Evolutionary conservation across 208 protist species (phyloP).

Genomic region (Leishmania guyanensis): DNA sequence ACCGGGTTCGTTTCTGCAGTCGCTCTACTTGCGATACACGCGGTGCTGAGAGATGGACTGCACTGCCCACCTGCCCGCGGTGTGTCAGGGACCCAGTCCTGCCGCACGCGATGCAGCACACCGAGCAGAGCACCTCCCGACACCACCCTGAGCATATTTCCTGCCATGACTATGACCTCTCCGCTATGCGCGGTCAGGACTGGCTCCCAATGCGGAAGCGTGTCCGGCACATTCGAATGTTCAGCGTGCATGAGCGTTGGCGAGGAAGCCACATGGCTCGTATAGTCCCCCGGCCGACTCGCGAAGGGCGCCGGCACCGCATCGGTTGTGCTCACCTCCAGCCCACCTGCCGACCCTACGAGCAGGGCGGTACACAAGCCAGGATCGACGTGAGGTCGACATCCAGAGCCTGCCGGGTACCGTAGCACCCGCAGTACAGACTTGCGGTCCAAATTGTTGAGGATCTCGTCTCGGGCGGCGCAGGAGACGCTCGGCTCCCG

Average conservation of each 20-base stretch:
- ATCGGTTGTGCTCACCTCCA: constrained; percentile 48
- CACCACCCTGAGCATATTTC: constrained; percentile 50
- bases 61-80: not conserved
- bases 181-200: constrained; percentile 1
- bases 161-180: constrained; percentile 40
- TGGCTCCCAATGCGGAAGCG: constrained; percentile 32
- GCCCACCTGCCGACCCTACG: constrained; percentile 46
- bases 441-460: constrained; percentile 30
- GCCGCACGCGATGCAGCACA: constrained; percentile 67
- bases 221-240: constrained; percentile 9
- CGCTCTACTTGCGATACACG: not conserved
- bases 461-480: constrained; percentile 26
- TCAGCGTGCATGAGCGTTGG: not conserved
- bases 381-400: constrained; percentile 75
- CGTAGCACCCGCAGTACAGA: constrained; percentile 74
- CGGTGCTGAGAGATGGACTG: not conserved
- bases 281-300: constrained; percentile 12
- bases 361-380: constrained; percentile 76
- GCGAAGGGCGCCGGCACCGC: constrained; percentile 7
- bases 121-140: constrained; percentile 36
- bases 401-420: constrained; percentile 57
- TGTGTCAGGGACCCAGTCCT: constrained; percentile 38
- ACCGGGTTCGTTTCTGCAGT: not conserved
- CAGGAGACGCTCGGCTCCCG: constrained; percentile 16
- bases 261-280: not conserved